These are phyloP conservation scores for Termitomyces sp. DNA, from an alignment of 768 basidiomycete species.

Conservation along the genomic window DNA sequence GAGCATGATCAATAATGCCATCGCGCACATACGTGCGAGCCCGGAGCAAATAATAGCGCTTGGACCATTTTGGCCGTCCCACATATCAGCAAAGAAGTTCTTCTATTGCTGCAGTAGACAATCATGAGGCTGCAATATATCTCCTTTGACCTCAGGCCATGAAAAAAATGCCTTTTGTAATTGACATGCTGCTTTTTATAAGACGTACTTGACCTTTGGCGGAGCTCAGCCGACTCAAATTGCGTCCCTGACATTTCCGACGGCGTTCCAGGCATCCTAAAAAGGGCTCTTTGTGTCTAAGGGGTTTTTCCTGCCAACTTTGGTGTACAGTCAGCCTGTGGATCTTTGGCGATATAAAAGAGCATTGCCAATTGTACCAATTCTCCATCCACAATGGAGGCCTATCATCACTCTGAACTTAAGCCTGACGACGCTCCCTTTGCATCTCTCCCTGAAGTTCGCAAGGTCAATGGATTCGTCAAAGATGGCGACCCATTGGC, in stretches of 20 bases:
- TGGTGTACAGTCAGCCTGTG: not conserved
- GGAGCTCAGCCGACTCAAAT: not conserved
- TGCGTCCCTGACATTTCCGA: not conserved
- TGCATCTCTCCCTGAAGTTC: conserved; percentile 4
- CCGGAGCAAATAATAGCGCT: not conserved
- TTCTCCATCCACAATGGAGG: not conserved
- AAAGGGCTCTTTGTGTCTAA: not conserved
- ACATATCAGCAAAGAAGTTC: not conserved
- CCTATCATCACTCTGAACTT: not conserved
- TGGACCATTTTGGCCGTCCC: not conserved
- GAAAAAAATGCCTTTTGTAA: not conserved
- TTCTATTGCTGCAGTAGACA: not conserved
- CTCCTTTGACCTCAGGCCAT: not conserved
- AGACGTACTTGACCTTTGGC: not conserved
- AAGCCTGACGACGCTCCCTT: not conserved
- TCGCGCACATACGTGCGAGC: not conserved
- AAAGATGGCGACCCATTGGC: conserved; percentile 19
- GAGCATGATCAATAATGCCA: not conserved
- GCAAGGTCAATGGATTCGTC: conserved; percentile 15
- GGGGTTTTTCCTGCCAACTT: not conserved
- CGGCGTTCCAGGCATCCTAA: not conserved
- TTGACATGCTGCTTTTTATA: not conserved
- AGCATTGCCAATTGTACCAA: not conserved
- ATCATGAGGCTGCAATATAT: not conserved
- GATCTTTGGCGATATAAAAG: not conserved